Evolutionary conservation across 306 rosid genomes (phyloP), one percentile per base, ranked within the genome.

Genomic region (Comarum palustre): DNA sequence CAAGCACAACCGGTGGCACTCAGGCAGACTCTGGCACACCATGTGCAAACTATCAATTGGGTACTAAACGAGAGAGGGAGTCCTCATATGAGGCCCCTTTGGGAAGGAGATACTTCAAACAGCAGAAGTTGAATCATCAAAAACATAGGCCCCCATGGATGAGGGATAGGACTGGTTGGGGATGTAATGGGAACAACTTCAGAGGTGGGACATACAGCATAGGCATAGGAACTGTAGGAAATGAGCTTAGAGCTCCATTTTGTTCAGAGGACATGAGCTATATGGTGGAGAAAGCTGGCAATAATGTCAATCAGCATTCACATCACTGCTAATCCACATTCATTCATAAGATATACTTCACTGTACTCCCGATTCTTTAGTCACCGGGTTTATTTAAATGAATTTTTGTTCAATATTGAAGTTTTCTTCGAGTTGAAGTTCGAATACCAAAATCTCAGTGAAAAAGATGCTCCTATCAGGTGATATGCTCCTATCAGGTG

Each of bases 51-150:
- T 71, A 76, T 69, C 79, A 82, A 45, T 78, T 34, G 67, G 43
- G 71, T 19, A 45, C 47, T 24, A 91, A 92, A 73, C 86, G 88
- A 39, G 75, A 71, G 25, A 90, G 87, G 77, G 88, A 58, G 72
- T 78, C 85, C 57, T 83, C 99, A 0, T 52, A 36, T 62, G 96
- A 90, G 81, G 71, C 45, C 27, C 67, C 67, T 41, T 32, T 90
- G 87, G 95, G 96, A 66, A 83, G 45, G 60, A 81, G 68, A 80
- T 84, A 87, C 79, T 95, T 85, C 79, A 88, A 86, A 80, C 99
- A 90, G 88, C 96, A 92, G 79, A 95, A 91, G 79, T 83, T 96
- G 96, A 86, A 86, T 80, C 80, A 83, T 79, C 52, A 88, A 58
- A 89, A 90, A 78, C 73, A 54, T 55, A 77, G 83, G 41, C 87